phyloP scores from a whole-genome alignment of 176 grass and related monocot species.

The Oryza meyeriana region DNA sequence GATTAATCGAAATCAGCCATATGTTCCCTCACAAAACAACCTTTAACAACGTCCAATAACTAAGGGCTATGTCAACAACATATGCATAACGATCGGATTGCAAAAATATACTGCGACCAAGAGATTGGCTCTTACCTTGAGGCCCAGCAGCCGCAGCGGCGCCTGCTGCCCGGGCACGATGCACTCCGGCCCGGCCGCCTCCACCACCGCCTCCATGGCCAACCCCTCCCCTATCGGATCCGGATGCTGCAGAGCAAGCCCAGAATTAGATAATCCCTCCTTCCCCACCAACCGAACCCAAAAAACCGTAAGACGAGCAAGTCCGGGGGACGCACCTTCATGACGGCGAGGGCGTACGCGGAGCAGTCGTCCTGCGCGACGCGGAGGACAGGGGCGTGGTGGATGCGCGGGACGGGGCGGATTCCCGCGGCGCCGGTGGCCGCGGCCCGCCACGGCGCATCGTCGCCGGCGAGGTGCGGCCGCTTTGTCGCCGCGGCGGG shows the following conservation, averaged over 20 bases:
- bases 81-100: neutral
- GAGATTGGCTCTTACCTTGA: constrained; percentile 61
- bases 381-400: constrained; percentile 69
- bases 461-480: constrained; percentile 71
- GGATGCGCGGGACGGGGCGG: constrained; percentile 77
- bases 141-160: constrained; percentile 78
- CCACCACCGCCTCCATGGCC: constrained; percentile 81
- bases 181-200: constrained; percentile 91
- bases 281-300: constrained; percentile 10
- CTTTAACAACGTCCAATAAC: neutral
- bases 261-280: constrained; percentile 1
- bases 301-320: neutral
- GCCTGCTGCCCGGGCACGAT: constrained; percentile 81
- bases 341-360: constrained; percentile 78
- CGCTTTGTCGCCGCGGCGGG: constrained; percentile 45
- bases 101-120: neutral
- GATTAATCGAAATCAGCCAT: neutral
- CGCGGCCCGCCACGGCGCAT: constrained; percentile 81
- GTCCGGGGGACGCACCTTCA: constrained; percentile 50
- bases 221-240: constrained; percentile 87
- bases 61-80: neutral
- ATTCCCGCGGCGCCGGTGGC: constrained; percentile 39
- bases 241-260: constrained; percentile 57
- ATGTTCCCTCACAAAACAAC: neutral
- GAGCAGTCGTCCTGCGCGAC: constrained; percentile 60